Base-by-base conservation (phyloP, 148 eudicot genomes). In the Dianthus caryophyllus region DNA sequence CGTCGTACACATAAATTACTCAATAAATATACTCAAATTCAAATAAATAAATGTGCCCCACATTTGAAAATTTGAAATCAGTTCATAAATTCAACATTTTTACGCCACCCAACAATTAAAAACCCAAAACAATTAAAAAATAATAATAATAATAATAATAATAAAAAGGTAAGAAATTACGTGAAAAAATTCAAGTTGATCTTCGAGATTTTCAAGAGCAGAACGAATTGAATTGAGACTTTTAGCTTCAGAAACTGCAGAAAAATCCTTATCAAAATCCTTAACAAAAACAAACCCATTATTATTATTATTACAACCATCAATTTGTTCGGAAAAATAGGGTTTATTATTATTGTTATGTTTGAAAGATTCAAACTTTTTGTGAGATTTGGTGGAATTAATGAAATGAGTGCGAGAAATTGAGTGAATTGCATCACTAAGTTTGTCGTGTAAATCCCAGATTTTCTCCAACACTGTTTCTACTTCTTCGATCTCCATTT, bases 361-460 rank as follows among this genome's bases (percentile, higher is more conserved):
- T 9, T 70, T 54, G 52, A 47, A 58, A 64, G 47, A 65, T 20
- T 68, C 63, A 41, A 69, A 62, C 46, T 65, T 72, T 61, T 75
- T 67, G 33, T 52, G 67, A 36, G 82, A 71, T 70, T 91, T 83
- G 64, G 86, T 38, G 72, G 91, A 81, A 30, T 72, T 76, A 49
- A 86, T 76, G 75, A 84, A 95, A 67, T 95, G 96, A 68, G 87
- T 71, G 30, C 97, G 74, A 43, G 97, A 85, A 54, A 90, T 78
- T 0, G 97, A 79, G 81, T 83, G 98, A 61, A 94, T 94, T 21
- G 95, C 96, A 68, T 93, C 98, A 75, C 98, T 93, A 55, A 93
- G 88, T 76, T 88, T 91, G 75, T 91, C 97, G 77, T 91, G 97
- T 8, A 91, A 54, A 65, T 93, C 96, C 98, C 98, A 93, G 9